Percentiles rank a stretch among this genome's conserved stretches.
Conservation (phyloP, 306 rosid species). For the Vigna unguiculata region DNA sequence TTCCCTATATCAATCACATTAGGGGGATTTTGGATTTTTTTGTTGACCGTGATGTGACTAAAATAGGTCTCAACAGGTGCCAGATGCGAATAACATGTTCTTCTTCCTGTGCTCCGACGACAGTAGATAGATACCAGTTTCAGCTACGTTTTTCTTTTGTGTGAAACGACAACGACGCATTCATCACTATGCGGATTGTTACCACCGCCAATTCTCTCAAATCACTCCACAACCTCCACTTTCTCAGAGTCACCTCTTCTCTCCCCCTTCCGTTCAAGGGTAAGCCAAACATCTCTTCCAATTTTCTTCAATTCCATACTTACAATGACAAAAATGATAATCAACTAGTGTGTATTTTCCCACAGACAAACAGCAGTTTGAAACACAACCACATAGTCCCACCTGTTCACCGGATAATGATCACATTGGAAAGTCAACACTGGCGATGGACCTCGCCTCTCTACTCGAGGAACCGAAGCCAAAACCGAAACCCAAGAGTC, state of each 20-base stretch:
- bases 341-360: background rate
- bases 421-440: constrained; percentile 36
- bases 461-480: constrained; percentile 59
- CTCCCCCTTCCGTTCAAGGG: background rate
- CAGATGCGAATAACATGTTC: background rate
- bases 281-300: background rate
- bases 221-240: constrained; percentile 38
- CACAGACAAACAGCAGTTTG: background rate
- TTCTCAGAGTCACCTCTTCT: constrained; percentile 25
- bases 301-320: background rate
- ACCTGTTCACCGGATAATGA: constrained; percentile 45
- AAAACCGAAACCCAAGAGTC: constrained; percentile 29
- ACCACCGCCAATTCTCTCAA: constrained; percentile 41
- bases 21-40: too few species aligned
- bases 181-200: constrained; percentile 17
- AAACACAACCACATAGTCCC: background rate
- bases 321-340: too few species aligned
- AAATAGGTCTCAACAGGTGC: too few species aligned
- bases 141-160: background rate
- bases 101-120: background rate
- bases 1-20: too few species aligned
- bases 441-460: constrained; percentile 74
- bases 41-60: too few species aligned
- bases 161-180: background rate
- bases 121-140: background rate